Conservation (phyloP, 1,284 basidiomycete species). For the Fomitiporia mediterranea region DNA sequence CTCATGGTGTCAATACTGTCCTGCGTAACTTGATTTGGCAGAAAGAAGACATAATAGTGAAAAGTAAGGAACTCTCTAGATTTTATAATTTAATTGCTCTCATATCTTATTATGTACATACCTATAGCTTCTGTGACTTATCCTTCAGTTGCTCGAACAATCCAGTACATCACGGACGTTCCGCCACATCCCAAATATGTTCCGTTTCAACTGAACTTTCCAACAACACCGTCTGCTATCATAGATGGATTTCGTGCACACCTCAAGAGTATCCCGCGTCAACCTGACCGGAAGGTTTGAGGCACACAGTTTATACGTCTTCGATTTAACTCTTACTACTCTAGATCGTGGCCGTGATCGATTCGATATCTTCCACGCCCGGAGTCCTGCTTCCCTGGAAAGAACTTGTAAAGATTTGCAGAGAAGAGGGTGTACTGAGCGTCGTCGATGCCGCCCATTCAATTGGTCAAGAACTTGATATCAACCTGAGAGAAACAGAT, state of each 20-base stretch:
- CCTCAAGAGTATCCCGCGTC: conserved; percentile 31
- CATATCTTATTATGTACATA: neutral
- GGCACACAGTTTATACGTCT: too few relatives aligned
- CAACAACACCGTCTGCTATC: conserved; percentile 58
- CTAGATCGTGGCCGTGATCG: conserved; percentile 74
- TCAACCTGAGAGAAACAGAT: conserved; percentile 53
- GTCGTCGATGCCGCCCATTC: conserved; percentile 85
- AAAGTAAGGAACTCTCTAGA: conserved; percentile 33
- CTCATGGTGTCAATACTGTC: conserved; percentile 64
- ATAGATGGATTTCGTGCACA: conserved; percentile 47
- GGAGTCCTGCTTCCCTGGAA: conserved; percentile 79
- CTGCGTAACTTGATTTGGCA: conserved; percentile 57
- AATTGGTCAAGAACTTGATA: conserved; percentile 43
- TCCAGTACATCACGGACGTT: conserved; percentile 57
- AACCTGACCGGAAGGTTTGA: conserved; percentile 42
- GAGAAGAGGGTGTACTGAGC: conserved; percentile 61
- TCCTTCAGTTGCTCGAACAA: conserved; percentile 49
- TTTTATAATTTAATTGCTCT: neutral
- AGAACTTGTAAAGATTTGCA: conserved; percentile 65
- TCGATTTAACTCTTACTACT: too few relatives aligned
- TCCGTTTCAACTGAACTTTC: conserved; percentile 54
- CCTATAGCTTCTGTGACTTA: conserved; percentile 49
- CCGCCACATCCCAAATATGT: conserved; percentile 49
- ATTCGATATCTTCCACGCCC: conserved; percentile 68
- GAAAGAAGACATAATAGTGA: conserved; percentile 46